These are phyloP conservation scores for Salvia sclarea DNA, from an alignment of 305 asterid genomes.

Conservation along the genomic window DNA sequence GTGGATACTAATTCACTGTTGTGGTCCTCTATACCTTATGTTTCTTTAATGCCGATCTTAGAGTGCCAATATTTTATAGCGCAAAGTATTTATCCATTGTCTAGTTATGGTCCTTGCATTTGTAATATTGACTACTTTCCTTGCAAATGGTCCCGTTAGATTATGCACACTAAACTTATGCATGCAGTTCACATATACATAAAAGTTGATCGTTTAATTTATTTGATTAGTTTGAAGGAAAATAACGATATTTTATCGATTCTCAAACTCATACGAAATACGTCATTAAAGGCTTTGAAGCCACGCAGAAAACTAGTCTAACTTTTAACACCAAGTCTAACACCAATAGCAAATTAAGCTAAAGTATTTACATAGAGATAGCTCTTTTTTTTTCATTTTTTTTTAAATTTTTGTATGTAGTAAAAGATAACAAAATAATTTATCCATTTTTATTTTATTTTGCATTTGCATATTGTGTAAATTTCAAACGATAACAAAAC, in stretches of 20 bases:
- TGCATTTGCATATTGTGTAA: too few species aligned
- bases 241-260: too few species aligned
- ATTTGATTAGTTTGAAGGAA: background rate
- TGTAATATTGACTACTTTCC: background rate
- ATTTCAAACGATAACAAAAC: too few species aligned
- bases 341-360: too few species aligned
- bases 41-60: background rate
- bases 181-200: background rate
- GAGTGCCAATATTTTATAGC: background rate
- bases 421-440: too few species aligned
- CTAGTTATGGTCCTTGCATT: conserved; percentile 13
- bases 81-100: background rate
- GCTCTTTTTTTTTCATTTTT: too few species aligned
- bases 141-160: background rate
- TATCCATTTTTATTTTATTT: too few species aligned
- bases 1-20: background rate
- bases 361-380: too few species aligned
- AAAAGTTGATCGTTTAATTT: background rate
- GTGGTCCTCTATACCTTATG: background rate
- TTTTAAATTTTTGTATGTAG: too few species aligned
- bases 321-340: too few species aligned
- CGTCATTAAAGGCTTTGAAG: background rate
- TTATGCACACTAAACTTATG: background rate
- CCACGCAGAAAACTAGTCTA: background rate
- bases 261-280: background rate